Percentiles rank a stretch among this genome's conserved stretches.
These are phyloP conservation scores for Metschnikowia peoriensis DNA, from an alignment of 805 yeast genomes.

Conservation along the genomic window DNA sequence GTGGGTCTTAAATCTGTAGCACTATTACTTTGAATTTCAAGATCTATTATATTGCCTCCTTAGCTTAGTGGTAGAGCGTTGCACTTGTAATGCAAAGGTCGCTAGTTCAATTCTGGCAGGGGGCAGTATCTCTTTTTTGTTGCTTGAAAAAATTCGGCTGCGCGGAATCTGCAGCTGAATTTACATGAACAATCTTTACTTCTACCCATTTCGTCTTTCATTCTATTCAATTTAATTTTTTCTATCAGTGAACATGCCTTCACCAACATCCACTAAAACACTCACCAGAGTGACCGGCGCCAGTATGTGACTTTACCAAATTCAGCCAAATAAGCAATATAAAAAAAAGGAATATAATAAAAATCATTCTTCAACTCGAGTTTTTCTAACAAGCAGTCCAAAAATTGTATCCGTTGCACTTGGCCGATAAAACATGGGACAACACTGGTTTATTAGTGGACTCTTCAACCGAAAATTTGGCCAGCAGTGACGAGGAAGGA, in stretches of 20 bases:
- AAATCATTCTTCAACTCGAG: background rate
- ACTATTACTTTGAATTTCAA: too few relatives aligned
- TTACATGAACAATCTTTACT: too few relatives aligned
- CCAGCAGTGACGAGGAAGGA: conserved; percentile 10
- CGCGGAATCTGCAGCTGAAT: background rate
- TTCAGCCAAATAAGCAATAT: too few relatives aligned
- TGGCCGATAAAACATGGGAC: conserved; percentile 92
- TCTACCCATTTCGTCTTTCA: too few relatives aligned
- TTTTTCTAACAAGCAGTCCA: conserved; percentile 47
- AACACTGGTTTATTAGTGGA: conserved; percentile 91
- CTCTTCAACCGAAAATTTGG: conserved; percentile 30
- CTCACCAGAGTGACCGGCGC: conserved; percentile 40
- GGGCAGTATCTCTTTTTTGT: conserved; percentile 19
- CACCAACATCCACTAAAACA: conserved; percentile 41
- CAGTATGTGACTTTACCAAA: conserved; percentile 34
- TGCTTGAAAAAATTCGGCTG: background rate
- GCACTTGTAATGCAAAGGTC: conserved; percentile 99
- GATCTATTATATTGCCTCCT: conserved; percentile 57
- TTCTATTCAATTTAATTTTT: too few relatives aligned
- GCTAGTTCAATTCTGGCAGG: conserved; percentile 53
- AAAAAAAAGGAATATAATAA: too few relatives aligned
- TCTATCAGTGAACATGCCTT: conserved; percentile 8
- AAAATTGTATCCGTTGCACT: conserved; percentile 70
- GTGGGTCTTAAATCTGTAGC: too few relatives aligned
- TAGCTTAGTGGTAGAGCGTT: conserved; percentile 99